Base-by-base conservation (phyloP, 202 grass and related monocot genomes). In the Bolboschoenoplectus hybrid region DNA sequence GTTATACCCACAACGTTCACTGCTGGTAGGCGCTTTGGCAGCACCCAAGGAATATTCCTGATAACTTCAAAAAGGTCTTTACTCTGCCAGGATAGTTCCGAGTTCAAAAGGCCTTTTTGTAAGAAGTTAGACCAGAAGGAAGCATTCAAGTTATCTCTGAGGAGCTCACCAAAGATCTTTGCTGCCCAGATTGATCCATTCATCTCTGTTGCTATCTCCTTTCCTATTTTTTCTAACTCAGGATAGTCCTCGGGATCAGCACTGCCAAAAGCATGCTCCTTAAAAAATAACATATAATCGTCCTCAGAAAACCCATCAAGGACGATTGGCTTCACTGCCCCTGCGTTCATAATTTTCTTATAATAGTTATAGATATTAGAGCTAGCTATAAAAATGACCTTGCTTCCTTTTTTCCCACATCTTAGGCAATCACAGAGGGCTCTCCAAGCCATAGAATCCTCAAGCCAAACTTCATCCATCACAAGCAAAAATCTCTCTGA, bases 351-450 rank as follows among this genome's bases (percentile, higher is more conserved):
- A 52, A 34, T 13, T 9, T 74, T 12, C 9, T 51, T 51, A 5
- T 35, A 74, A 9, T 1, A 2, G 3, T 74, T 51, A 35, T 51
- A 6, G 5, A 2, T 1, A 35, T 0, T 1, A 34, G 2, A 13
- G 51, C 6, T 1, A 20, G 20, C 13, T 34, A 34, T 51, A 34
- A 74, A 32, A 6, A 74, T 50, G 71, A 74, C n/a, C 46, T 74
- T 74, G 71, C 71, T 74, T 50, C 71, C 71, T 51, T 74, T 1
- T 52, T 52, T 34, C 32, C 19, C 71, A 51, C 71, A 74, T 51
- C 9, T 74, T 9, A 51, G 10, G 3, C 71, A 74, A 34, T 13
- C 19, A 0, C 7, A 13, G 1, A 74, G 10, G 0, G 20, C 71
- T 34, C 17, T 51, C 71, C 71, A 74, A 11, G 51, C 7, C 1